Base-by-base conservation (phyloP, 2,329 filamentous ascomycete species). In the Hypomyces perniciosus region DNA sequence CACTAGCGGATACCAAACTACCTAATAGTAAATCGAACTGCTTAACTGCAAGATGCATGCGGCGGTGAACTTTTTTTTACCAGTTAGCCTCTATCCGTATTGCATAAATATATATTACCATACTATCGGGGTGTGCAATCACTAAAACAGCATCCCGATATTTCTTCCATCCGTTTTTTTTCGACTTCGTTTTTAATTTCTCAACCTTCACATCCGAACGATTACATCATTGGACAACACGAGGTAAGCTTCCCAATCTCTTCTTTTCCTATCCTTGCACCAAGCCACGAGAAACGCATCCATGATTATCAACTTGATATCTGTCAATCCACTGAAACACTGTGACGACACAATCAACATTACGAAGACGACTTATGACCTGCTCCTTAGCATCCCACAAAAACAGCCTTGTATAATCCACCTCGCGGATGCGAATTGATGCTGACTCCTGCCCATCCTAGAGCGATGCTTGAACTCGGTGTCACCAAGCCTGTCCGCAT, bases 401-500 rank as follows among this genome's bases (percentile, higher is more conserved):
- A 37, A 37, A n/a, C 34, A 9, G 34, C 8, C 34, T n/a, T 37
- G 34, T 9, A 37, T 37, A 8, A n/a, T 9, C n/a, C n/a, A 9
- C 8, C 8, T 37, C n/a, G 2, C 34, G 3, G n/a, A 37, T 37
- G 34, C 8, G n/a, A 20, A 20, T 20, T 20, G 20, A 20, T 20
- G 20, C 20, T 20, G 20, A 20, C 20, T 20, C 20, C 20, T 20
- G 20, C 20, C 20, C 20, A 20, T n/a, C 27, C 12, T 28, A 46
- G 56, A 54, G 51, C 34, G 28, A 64, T 65, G 61, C 44, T 56
- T 54, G 30, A 51, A 56, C 56, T 53, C 56, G 54, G 54, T 13
- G 26, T 51, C 39, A 33, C 53, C 4, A 48, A 46, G 29, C 81
- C 81, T 8, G 79, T 96, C 56, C 84, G 89, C 54, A 93, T 97